Evolutionary conservation across 768 basidiomycete genomes (phyloP), one percentile per base, ranked within the genome.

Genomic region (Boletus speciosus): DNA sequence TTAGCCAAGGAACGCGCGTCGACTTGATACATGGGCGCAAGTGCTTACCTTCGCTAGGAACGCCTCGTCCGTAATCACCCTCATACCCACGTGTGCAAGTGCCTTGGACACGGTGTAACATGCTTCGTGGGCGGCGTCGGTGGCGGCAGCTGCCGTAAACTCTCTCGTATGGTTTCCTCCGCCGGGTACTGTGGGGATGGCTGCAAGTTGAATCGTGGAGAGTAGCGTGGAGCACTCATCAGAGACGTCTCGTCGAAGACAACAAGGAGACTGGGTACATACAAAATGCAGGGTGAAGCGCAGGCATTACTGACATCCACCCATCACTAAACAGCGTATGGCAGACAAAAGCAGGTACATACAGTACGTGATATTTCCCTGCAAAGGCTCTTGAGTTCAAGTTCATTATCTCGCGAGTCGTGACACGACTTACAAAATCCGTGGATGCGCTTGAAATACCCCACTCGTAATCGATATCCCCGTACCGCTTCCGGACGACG

Each of bases 161-260:
- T 73, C 83, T 2, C 71, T 72, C 0, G 91, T 92, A 60, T 93
- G 91, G 62, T 92, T 92, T 8, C 89, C 89, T 11, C 89, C 90
- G 58, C 83, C 76, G 0, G 73, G 66, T 21, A 82, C 74, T 0
- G 86, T 90, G 4, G 90, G 91, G 39, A 93, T 93, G 11, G 87
- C 90, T 90, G 19, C 43, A 14, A 35, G 40, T 51, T 49, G 2
- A 38, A 39, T n/a, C 27, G 10, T 32, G 23, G 8, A 39, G 4
- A 11, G 11, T 19, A 27, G 27, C n/a, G 19, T 32, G 25, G 37
- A 19, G 12, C 16, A 12, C 25, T 23, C 27, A 27, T 57, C 54
- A 54, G 29, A 34, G 15, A 37, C 11, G 23, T 44, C 34, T 45
- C 21, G 6, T 34, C 27, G 39, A 47, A 31, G 12, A 49, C 8